Conservation (phyloP, 164 flowering plant genomes). For the Kalanchoe fedtschenkoi region DNA sequence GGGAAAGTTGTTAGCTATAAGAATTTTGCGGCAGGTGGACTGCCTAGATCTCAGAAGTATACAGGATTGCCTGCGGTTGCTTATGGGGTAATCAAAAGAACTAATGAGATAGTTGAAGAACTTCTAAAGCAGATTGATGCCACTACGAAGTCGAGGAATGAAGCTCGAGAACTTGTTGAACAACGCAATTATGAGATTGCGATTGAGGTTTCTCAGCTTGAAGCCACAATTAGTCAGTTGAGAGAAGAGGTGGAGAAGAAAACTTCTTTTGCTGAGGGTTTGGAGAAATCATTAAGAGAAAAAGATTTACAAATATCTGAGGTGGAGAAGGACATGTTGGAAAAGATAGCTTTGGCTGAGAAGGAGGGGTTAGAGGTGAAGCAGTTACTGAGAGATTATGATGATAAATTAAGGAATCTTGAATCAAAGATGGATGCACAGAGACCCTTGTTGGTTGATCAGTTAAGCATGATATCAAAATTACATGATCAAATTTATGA, state of each 20-base stretch:
- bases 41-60: constrained; percentile 79
- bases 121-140: constrained; percentile 59
- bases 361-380: constrained; percentile 37
- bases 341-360: constrained; percentile 30
- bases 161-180: constrained; percentile 72
- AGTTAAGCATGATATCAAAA: constrained; percentile 50
- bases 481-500: constrained; percentile 50
- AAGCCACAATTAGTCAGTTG: constrained; percentile 62
- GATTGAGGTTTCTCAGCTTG: constrained; percentile 92
- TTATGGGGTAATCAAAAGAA: constrained; percentile 84
- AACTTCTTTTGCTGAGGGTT: constrained; percentile 26
- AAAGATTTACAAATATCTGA: constrained; percentile 40
- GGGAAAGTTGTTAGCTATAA: constrained; percentile 61
- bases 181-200: constrained; percentile 92
- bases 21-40: constrained; percentile 44
- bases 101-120: constrained; percentile 87
- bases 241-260: constrained; percentile 58
- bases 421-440: constrained; percentile 52
- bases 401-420: constrained; percentile 34
- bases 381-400: constrained; percentile 33
- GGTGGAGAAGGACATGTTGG: constrained; percentile 37
- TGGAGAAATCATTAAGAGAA: constrained; percentile 38
- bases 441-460: constrained; percentile 61
- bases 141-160: constrained; percentile 54
- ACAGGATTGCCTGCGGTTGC: constrained; percentile 71